phyloP scores from a whole-genome alignment of 768 basidiomycete genomes.

The Xanthoconium purpureum region DNA sequence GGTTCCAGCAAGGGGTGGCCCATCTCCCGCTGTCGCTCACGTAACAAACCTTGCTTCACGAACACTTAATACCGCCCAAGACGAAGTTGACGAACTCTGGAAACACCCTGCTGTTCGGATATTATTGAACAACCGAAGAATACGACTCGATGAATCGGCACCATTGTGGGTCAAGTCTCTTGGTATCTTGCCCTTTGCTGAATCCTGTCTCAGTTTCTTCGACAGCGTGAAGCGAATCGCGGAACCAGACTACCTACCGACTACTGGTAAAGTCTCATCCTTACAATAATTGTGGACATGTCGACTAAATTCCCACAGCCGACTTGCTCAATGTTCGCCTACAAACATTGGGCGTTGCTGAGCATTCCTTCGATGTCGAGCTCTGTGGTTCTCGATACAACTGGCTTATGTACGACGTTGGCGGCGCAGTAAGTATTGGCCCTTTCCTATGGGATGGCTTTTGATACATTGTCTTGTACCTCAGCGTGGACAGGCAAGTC shows the following conservation, averaged over 20 bases:
- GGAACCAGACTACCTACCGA: slow-evolving; percentile 66
- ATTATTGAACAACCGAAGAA: slow-evolving; percentile 52
- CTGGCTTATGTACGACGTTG: slow-evolving; percentile 83
- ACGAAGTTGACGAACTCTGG: slow-evolving; percentile 66
- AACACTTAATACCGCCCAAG: slow-evolving; percentile 46
- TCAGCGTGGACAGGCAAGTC: slow-evolving; percentile 60
- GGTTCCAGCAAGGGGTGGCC: slow-evolving; percentile 34
- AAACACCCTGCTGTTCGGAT: slow-evolving; percentile 60
- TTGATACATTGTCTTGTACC: slow-evolving; percentile 7
- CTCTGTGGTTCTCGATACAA: slow-evolving; percentile 61
- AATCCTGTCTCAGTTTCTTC: slow-evolving; percentile 53
- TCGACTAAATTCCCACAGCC: slow-evolving; percentile 38
- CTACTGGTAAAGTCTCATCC: slow-evolving; percentile 47
- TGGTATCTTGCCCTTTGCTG: background rate
- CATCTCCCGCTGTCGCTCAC: slow-evolving; percentile 33
- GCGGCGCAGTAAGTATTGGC: slow-evolving; percentile 62
- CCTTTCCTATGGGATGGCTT: slow-evolving; percentile 1
- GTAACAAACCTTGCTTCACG: slow-evolving; percentile 54
- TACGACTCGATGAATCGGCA: slow-evolving; percentile 73
- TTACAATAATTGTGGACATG: background rate
- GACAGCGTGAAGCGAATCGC: slow-evolving; percentile 62
- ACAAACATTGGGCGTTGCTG: slow-evolving; percentile 76
- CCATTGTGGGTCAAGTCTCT: slow-evolving; percentile 53
- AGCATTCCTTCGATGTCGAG: slow-evolving; percentile 69
- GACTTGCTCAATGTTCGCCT: slow-evolving; percentile 78